These are phyloP conservation scores for Phytophthora rubi DNA, from an alignment of 352 stramenopile genomes.

Conservation along the genomic window DNA sequence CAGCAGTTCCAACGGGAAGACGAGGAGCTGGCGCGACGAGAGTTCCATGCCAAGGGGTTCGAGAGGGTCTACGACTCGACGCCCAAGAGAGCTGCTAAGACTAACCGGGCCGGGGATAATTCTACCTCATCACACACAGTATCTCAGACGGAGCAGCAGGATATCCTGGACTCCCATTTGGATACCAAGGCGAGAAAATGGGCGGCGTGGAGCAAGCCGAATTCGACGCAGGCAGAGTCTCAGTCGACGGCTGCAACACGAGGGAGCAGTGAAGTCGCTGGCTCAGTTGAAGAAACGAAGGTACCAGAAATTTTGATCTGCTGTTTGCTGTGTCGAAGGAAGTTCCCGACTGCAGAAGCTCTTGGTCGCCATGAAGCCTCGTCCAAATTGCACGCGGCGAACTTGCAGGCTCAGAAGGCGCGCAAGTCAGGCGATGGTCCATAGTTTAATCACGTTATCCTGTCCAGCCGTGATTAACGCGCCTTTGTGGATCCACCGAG, in stretches of 20 bases:
- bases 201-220: conserved; percentile 43
- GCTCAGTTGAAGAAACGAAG: not conserved
- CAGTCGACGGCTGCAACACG: not conserved
- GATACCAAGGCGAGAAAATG: conserved; percentile 49
- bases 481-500: conserved; percentile 55
- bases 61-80: conserved; percentile 53
- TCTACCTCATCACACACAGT: not conserved
- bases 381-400: conserved; percentile 61
- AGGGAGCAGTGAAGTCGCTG: not conserved
- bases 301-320: conserved; percentile 27
- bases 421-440: conserved; percentile 43
- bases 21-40: conserved; percentile 57
- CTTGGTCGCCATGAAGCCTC: conserved; percentile 59
- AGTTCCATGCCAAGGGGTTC: conserved; percentile 74
- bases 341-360: conserved; percentile 55
- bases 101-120: not conserved
- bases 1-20: conserved; percentile 72
- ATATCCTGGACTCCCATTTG: conserved; percentile 47
- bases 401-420: conserved; percentile 31
- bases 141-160: conserved; percentile 26
- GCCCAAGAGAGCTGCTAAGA: not conserved
- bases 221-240: not conserved
- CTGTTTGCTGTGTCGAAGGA: conserved; percentile 75
- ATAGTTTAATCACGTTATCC: conserved; percentile 81
- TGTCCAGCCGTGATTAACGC: conserved; percentile 61